Evolutionary conservation across 352 stramenopile species (phyloP).

Genomic region (Pythium insidiosum): DNA sequence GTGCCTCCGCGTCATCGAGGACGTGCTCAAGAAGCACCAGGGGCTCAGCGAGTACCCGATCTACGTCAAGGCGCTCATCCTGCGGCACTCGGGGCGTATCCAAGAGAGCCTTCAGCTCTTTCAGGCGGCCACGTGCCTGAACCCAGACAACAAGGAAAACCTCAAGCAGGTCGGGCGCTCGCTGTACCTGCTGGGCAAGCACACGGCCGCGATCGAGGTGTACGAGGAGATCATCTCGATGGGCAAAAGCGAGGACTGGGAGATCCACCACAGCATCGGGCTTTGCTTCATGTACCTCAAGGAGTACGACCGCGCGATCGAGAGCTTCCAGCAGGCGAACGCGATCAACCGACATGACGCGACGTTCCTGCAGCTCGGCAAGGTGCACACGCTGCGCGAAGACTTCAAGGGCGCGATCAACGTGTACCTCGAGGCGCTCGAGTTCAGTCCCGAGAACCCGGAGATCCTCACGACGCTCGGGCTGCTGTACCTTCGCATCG

Average conservation of each 20-base stretch:
- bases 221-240: constrained; percentile 87
- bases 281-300: constrained; percentile 90
- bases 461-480: constrained; percentile 90
- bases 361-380: constrained; percentile 90
- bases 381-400: constrained; percentile 78
- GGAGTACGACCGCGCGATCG: constrained; percentile 82
- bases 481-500: constrained; percentile 84
- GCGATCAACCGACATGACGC: constrained; percentile 87
- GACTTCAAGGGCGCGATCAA: constrained; percentile 84
- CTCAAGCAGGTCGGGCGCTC: constrained; percentile 86
- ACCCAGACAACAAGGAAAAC: constrained; percentile 88
- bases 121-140: constrained; percentile 88
- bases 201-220: constrained; percentile 87
- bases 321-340: constrained; percentile 89
- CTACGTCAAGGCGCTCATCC: constrained; percentile 89
- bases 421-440: constrained; percentile 88
- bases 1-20: constrained; percentile 86
- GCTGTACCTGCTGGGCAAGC: constrained; percentile 82
- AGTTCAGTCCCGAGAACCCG: constrained; percentile 91
- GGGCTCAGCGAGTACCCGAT: constrained; percentile 89
- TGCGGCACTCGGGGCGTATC: constrained; percentile 83
- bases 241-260: constrained; percentile 83
- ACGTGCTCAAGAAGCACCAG: constrained; percentile 73
- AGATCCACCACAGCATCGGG: constrained; percentile 90
- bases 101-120: constrained; percentile 89